These are phyloP conservation scores for Inga laurina DNA, from an alignment of 306 rosid genomes.

Conservation along the genomic window DNA sequence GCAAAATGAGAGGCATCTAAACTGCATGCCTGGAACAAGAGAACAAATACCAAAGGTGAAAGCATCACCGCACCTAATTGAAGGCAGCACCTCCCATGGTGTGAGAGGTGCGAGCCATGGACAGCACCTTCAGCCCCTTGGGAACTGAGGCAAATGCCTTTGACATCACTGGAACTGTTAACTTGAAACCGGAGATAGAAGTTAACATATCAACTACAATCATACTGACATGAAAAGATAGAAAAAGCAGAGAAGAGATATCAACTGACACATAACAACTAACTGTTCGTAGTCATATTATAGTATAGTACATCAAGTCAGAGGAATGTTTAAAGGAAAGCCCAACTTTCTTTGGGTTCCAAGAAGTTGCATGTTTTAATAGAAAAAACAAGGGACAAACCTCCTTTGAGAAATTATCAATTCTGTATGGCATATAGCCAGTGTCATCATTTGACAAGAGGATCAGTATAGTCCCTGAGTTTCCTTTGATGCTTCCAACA, in stretches of 20 bases:
- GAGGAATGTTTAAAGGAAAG: slow-evolving; percentile 8
- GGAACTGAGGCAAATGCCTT: neutral
- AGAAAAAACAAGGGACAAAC: slow-evolving; percentile 50
- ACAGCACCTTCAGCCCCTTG: neutral
- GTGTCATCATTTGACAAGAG: slow-evolving; percentile 94
- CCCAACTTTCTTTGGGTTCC: slow-evolving; percentile 17
- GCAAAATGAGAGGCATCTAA: neutral
- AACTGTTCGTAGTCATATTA: slow-evolving; percentile 20
- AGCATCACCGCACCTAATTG: neutral
- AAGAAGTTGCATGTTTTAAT: slow-evolving; percentile 12
- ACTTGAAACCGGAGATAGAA: neutral
- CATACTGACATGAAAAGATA: slow-evolving; percentile 12
- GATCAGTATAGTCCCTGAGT: slow-evolving; percentile 89
- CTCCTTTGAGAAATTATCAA: slow-evolving; percentile 93
- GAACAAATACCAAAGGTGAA: neutral
- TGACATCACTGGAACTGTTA: neutral
- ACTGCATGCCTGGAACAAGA: neutral
- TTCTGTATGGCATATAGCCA: slow-evolving; percentile 96
- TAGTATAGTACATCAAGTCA: neutral
- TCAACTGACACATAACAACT: neutral
- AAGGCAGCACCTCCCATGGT: neutral
- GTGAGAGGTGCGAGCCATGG: neutral
- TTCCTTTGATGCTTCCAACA: slow-evolving; percentile 87
- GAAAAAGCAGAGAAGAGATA: neutral
- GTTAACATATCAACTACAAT: neutral